Evolutionary conservation across 345 rosid species (phyloP), one percentile per base, ranked within the genome.

Genomic region (Salix exigua): DNA sequence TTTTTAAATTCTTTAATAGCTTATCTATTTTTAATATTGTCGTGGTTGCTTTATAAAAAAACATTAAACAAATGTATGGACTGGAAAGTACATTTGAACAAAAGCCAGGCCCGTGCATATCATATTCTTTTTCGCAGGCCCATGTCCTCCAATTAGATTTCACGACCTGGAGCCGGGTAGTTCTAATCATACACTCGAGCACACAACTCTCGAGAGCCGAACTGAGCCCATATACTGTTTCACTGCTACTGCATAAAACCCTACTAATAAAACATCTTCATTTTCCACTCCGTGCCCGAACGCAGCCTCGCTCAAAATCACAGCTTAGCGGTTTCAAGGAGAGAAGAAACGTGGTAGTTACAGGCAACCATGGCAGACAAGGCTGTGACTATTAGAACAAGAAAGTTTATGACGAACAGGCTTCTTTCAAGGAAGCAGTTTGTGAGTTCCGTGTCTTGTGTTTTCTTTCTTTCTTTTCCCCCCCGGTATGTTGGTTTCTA

Each of bases 331-430:
- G 38, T 63, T 63, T 60, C 19, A 17, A 30, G 4, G 73, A 16
- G 53, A 46, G 35, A 51, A 67, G 14, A n/a, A 58, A 25, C 28
- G 14, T 58, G 13, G 21, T n/a, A 67, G 71, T n/a, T 31, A 4
- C 40, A 71, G 73, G 2, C 26, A 61, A 66, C 73, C 64, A 88
- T 88, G 90, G 85, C 88, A 55, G 90, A 88, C 63, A 87, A 87
- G 77, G 90, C 88, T 1, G 83, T 87, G 23, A 87, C 88, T 9
- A 84, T 87, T 21, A 69, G 87, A 31, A 85, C 88, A 17, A 81
- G 90, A 75, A 86, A 88, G 82, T 88, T 88, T 82, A 88, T 86
- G 90, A 86, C 87, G 46, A 88, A 86, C 83, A 75, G 88, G 70
- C 87, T 88, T 19, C 88, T 88, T 31, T 88, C 88, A 5, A 84